A percentile compares a stretch with the other conserved stretches of the same genome.
phyloP scores from a whole-genome alignment of 352 stramenopile species.

The Peronospora farinosa region DNA sequence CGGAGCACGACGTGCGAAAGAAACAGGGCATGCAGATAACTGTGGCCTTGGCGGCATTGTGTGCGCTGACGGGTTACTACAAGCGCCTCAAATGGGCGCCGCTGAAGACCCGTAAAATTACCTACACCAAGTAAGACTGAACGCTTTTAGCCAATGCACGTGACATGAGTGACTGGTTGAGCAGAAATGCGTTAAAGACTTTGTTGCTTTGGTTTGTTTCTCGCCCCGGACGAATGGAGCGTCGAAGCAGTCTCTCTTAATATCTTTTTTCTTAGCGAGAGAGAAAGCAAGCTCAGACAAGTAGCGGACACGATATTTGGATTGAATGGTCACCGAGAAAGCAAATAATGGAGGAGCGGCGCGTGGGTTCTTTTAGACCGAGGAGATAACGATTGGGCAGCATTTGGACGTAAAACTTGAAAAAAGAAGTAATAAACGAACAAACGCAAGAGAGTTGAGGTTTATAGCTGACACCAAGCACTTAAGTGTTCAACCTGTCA shows the following conservation, averaged over 20 bases:
- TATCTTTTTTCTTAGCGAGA: constrained; percentile 5
- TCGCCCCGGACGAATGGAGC: constrained; percentile 17
- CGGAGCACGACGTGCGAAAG: constrained; percentile 97
- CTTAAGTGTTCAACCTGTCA: too few species aligned
- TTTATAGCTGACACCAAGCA: too few species aligned
- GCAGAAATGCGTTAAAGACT: constrained; percentile 8
- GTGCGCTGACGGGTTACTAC: constrained; percentile 94
- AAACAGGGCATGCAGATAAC: constrained; percentile 94
- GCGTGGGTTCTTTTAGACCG: too few species aligned
- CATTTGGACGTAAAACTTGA: background rate
- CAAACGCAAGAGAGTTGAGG: too few species aligned
- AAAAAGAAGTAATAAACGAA: too few species aligned
- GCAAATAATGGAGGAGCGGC: too few species aligned
- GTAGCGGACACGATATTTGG: constrained; percentile 11
- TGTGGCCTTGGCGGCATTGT: constrained; percentile 86
- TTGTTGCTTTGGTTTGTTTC: constrained; percentile 16
- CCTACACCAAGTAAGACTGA: constrained; percentile 91
- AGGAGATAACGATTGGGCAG: background rate
- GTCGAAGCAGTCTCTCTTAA: constrained; percentile 7
- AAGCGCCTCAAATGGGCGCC: constrained; percentile 97
- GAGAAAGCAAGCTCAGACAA: constrained; percentile 9
- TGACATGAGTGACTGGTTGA: constrained; percentile 13
- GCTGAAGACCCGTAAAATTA: constrained; percentile 98
- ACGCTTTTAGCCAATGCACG: constrained; percentile 8
- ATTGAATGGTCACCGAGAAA: too few species aligned